Evolutionary conservation across 1,139 yeast genomes (phyloP).

Genomic region (Yamadazyma friedrichii): DNA sequence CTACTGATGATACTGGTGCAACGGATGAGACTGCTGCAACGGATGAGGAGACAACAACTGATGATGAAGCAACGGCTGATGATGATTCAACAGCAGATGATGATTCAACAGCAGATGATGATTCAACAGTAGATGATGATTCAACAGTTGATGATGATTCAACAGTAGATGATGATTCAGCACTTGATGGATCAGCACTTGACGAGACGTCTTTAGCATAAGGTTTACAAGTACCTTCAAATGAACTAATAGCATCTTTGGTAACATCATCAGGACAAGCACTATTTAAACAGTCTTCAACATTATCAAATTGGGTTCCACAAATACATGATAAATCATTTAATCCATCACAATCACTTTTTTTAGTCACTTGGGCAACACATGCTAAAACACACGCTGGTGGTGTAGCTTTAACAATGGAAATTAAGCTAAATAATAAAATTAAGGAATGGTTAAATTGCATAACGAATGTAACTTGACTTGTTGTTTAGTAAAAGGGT

Average conservation of each 20-base stretch:
- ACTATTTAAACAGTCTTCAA: conserved; percentile 58
- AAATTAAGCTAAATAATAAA: conserved; percentile 35
- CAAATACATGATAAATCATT: conserved; percentile 68
- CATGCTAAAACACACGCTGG: conserved; percentile 91
- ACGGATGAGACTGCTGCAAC: conserved; percentile 6
- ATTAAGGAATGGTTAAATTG: conserved; percentile 10
- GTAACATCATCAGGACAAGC: conserved; percentile 65
- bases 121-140: conserved; percentile 13
- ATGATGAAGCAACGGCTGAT: conserved; percentile 22
- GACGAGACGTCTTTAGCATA: conserved; percentile 24
- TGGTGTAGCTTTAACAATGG: conserved; percentile 68
- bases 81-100: conserved; percentile 22
- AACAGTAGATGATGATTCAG: conserved; percentile 28
- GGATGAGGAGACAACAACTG: conserved; percentile 5
- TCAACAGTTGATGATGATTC: conserved; percentile 25
- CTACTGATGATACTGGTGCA: conserved; percentile 1
- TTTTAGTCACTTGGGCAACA: conserved; percentile 66
- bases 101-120: conserved; percentile 17
- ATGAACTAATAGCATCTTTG: conserved; percentile 56
- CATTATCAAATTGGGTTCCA: conserved; percentile 45
- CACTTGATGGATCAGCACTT: conserved; percentile 25
- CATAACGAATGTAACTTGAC: conserved; percentile 8
- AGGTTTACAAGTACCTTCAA: conserved; percentile 52
- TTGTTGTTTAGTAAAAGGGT: neutral
- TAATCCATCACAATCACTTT: conserved; percentile 54